Evolutionary conservation across 1,284 basidiomycete genomes (phyloP), one percentile per base, ranked within the genome.

Genomic region (Volvariella surrecta): DNA sequence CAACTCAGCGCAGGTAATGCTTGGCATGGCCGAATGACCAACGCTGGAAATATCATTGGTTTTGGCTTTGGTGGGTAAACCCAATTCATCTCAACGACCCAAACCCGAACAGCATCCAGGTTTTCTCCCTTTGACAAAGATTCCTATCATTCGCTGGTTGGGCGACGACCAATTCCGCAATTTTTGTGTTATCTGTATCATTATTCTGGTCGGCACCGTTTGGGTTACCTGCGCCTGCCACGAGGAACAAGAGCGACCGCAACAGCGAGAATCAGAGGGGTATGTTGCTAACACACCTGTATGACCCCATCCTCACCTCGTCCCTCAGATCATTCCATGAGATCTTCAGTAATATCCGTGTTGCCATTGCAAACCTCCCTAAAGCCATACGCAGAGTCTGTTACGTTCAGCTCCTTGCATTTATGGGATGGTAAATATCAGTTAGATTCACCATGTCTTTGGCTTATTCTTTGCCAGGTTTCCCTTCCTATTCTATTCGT

Each of bases 21-120:
- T n/a, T 99, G 95, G 94, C 92, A 97, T 54, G 90, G 93, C 13
- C 74, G 91, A 45, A 94, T 96, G 87, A 85, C 82, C 39, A 91
- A 96, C 58, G 81, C 90, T n/a, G 93, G 91, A 18, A 96, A 93
- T 57, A 94, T 96, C 43, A 63, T 94, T 51, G 93, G 94, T 1
- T 96, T 84, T 62, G 88, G 87, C 1, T 85, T 93, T 55, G 91
- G 89, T 83, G 57, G 48, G 74, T 58, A 11, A 18, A 18, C 13
- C 15, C 10, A n/a, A n/a, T n/a, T n/a, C n/a, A n/a, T n/a, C 6
- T 6, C 24, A 28, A 11, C 24, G 6, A 11, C 24, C 11, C 24
- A 28, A 11, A 28, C 24, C 6, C 6, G 24, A 11, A 28, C 6
- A 11, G 6, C 6, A 28, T 28, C 24, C 24, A 81, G 91, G 93